phyloP scores from a whole-genome alignment of 2,329 filamentous ascomycete genomes.

The Aspergillus sclerotialis region DNA sequence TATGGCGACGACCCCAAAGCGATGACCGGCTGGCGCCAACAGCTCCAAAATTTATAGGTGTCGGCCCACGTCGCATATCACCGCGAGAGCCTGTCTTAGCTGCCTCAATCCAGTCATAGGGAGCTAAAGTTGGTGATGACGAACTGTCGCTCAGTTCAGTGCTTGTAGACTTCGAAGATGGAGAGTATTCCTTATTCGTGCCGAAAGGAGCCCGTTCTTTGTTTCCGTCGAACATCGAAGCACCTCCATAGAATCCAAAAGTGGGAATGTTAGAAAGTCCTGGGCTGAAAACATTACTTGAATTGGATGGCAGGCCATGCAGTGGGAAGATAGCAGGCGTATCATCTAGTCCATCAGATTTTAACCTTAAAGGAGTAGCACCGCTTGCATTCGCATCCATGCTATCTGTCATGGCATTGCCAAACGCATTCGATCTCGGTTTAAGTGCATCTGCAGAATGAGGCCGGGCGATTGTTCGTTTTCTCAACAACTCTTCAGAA shows the following conservation, averaged over 20 bases:
- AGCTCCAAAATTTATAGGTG: conserved; percentile 7
- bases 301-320: conserved; percentile 20
- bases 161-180: conserved; percentile 11
- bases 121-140: conserved; percentile 29
- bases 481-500: conserved; percentile 15
- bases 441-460: conserved; percentile 29
- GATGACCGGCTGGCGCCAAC: conserved; percentile 15
- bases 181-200: conserved; percentile 16
- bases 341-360: conserved; percentile 12
- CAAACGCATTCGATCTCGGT: conserved; percentile 22
- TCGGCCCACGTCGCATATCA: conserved; percentile 4
- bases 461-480: conserved; percentile 18
- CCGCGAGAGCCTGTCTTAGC: conserved; percentile 20
- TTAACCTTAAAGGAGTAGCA: conserved; percentile 17
- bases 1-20: conserved; percentile 20
- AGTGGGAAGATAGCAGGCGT: conserved; percentile 27
- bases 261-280: conserved; percentile 16
- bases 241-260: conserved; percentile 14
- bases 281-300: conserved; percentile 17
- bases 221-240: conserved; percentile 14
- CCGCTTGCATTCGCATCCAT: conserved; percentile 28
- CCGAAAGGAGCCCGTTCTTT: conserved; percentile 14
- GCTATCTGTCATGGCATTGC: conserved; percentile 22
- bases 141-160: conserved; percentile 8
- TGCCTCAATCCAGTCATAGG: conserved; percentile 37